Evolutionary conservation across 2,329 filamentous ascomycete species (phyloP), one percentile per base, ranked within the genome.

Genomic region (Mariannaea sp.): DNA sequence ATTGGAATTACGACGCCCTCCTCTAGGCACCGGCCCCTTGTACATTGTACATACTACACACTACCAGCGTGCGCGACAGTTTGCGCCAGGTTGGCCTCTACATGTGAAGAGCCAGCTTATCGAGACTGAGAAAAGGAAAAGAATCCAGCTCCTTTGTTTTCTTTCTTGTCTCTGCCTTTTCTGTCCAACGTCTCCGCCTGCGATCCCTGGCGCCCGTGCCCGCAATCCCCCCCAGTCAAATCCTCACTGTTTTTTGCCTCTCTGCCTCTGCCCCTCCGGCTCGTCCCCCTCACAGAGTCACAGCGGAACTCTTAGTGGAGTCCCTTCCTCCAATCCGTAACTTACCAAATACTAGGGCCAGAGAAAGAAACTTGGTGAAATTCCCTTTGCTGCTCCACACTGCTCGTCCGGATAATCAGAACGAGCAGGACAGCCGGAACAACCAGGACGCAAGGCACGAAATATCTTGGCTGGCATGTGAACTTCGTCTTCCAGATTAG

Each of bases 381-480:
- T 36, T 35, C 30, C n/a, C 6, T 22, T 38, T 2, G 7, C 16
- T 22, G 19, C 36, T 29, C n/a, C n/a, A 41, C 35, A 30, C 35
- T 32, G 9, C 22, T 5, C 13, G 26, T 29, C 17, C 14, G 13
- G 38, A 22, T 20, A 26, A 13, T n/a, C 17, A 14, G n/a, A n/a
- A n/a, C n/a, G n/a, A n/a, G n/a, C n/a, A n/a, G n/a, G n/a, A n/a
- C n/a, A n/a, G n/a, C n/a, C n/a, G n/a, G n/a, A n/a, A n/a, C n/a
- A n/a, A 16, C 35, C 26, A 39, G 22, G 26, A 27, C 39, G 8
- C 44, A 48, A 43, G 38, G 22, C 30, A 27, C 35, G 26, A 39
- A 35, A 43, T 38, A 17, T 51, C 42, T 41, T 32, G 43, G 38
- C 57, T 62, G 68, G 66, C 62, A 71, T 72, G 69, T 69, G 66